phyloP scores from a whole-genome alignment of 495 filamentous ascomycete genomes.

The Aspergillus steynii region DNA sequence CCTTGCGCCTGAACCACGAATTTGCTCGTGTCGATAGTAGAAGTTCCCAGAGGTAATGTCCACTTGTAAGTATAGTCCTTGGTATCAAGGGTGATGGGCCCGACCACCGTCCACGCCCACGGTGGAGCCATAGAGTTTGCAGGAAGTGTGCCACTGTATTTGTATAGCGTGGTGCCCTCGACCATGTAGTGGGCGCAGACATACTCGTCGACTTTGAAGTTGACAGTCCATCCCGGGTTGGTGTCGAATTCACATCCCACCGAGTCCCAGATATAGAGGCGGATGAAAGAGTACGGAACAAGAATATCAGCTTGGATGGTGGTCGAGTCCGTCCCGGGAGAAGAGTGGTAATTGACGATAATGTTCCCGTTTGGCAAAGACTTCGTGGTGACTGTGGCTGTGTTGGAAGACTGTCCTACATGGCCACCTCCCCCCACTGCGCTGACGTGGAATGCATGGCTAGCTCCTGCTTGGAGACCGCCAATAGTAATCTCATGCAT shows the following conservation, averaged over 20 bases:
- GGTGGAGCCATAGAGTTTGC: slow-evolving; percentile 9
- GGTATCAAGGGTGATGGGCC: slow-evolving; percentile 6
- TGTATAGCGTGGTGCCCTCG: slow-evolving; percentile 12
- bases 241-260: slow-evolving; percentile 14
- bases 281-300: slow-evolving; percentile 18
- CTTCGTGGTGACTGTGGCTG: slow-evolving; percentile 8
- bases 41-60: slow-evolving; percentile 18
- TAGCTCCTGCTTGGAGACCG: slow-evolving; percentile 7
- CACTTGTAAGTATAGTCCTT: slow-evolving; percentile 15
- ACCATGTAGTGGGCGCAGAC: slow-evolving; percentile 23
- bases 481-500: slow-evolving; percentile 14
- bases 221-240: slow-evolving; percentile 14
- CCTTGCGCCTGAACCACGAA: slow-evolving; percentile 18
- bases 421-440: slow-evolving; percentile 8
- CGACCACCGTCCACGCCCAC: slow-evolving; percentile 13
- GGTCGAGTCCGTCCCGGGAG: slow-evolving; percentile 8
- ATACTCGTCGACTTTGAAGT: slow-evolving; percentile 16
- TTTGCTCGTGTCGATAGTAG: slow-evolving; percentile 11
- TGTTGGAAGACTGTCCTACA: slow-evolving; percentile 7
- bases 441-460: slow-evolving; percentile 3
- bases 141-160: slow-evolving; percentile 15
- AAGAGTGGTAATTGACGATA: slow-evolving; percentile 12
- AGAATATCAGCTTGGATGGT: slow-evolving; percentile 17
- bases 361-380: slow-evolving; percentile 7
- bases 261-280: slow-evolving; percentile 15